Evolutionary conservation across 2,329 filamentous ascomycete genomes (phyloP), one percentile per base, ranked within the genome.

Genomic region (Sordariomycetes sp.): DNA sequence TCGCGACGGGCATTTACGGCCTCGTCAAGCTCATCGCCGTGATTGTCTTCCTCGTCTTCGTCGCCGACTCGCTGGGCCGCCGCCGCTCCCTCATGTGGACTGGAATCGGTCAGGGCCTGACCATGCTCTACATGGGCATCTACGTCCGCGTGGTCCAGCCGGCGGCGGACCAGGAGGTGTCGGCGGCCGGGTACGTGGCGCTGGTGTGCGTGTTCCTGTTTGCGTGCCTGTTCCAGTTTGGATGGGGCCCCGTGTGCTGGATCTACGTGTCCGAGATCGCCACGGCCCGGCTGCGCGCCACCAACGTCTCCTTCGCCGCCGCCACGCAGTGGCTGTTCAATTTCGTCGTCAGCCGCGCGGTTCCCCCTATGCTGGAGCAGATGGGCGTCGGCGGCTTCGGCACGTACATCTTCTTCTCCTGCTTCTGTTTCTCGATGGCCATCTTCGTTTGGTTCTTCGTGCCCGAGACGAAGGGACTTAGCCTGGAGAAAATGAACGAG

Each of bases 271-370:
- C 67, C 25, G 86, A 90, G 69, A 89, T 89, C 59, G 85, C 86
- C 0, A 84, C 83, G 6, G 83, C 84, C 0, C 76, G 86, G 35
- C 74, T 89, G 8, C 75, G 87, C 57, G 82, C 81, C 20, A 71
- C 86, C 62, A 89, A 88, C 65, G 86, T 89, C 6, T 79, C 85
- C 2, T 74, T 89, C 53, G 86, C 80, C 0, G 85, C 86, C 0
- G 83, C 82, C 1, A 87, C 83, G 0, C 85, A 89, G 65, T 88
- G 86, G 86, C 69, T 89, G 4, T 89, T 89, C 70, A 89, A 89
- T 67, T 87, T 89, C 60, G 80, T 88, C 8, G 83, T 89, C 58
- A 85, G 86, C 1, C 74, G 83, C 59, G 82, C 59, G 1, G 59
- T 60, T 8, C 43, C 57, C 18, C 37, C 52, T 20, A 60, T 60